A percentile compares a stretch with the other conserved stretches of the same genome.
Evolutionary conservation across 768 basidiomycete species (phyloP).

Genomic region (Lactarius pseudohatsudake): DNA sequence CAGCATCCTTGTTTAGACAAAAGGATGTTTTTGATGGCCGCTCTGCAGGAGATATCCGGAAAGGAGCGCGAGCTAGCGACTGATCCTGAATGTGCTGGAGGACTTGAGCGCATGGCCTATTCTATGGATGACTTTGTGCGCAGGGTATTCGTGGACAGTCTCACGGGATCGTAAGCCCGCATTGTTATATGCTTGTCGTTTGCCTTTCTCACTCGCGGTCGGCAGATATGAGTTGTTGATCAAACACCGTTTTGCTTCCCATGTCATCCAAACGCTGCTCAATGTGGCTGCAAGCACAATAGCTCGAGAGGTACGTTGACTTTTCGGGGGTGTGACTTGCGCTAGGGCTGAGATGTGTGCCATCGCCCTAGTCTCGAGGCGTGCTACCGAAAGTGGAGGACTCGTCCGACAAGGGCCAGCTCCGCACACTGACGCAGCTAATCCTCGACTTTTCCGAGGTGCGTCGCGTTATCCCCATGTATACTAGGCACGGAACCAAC

Average conservation of each 20-base stretch:
- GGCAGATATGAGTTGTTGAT: constrained; percentile 60
- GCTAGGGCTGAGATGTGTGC: not conserved
- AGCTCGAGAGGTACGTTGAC: constrained; percentile 58
- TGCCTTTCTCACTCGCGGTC: constrained; percentile 6
- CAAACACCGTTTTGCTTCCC: constrained; percentile 88
- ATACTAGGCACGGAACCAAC: not conserved
- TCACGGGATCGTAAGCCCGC: constrained; percentile 80
- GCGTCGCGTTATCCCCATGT: constrained; percentile 24
- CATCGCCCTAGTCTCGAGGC: constrained; percentile 47
- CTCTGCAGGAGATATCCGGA: constrained; percentile 77
- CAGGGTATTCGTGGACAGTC: constrained; percentile 83
- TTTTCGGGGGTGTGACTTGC: not conserved
- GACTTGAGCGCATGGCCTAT: constrained; percentile 85
- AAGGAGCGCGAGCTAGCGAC: constrained; percentile 91
- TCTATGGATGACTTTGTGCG: constrained; percentile 98
- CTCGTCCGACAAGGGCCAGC: constrained; percentile 55
- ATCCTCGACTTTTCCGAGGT: constrained; percentile 67
- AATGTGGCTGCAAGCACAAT: constrained; percentile 63
- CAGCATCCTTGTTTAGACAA: constrained; percentile 12
- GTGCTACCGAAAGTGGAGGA: constrained; percentile 50
- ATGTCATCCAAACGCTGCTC: constrained; percentile 91
- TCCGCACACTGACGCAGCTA: constrained; percentile 63
- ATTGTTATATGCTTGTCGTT: not conserved
- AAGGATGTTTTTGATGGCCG: constrained; percentile 71
- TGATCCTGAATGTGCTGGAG: constrained; percentile 89